Conservation (phyloP, 2,329 filamentous ascomycete genomes). For the Cercospora janseana region DNA sequence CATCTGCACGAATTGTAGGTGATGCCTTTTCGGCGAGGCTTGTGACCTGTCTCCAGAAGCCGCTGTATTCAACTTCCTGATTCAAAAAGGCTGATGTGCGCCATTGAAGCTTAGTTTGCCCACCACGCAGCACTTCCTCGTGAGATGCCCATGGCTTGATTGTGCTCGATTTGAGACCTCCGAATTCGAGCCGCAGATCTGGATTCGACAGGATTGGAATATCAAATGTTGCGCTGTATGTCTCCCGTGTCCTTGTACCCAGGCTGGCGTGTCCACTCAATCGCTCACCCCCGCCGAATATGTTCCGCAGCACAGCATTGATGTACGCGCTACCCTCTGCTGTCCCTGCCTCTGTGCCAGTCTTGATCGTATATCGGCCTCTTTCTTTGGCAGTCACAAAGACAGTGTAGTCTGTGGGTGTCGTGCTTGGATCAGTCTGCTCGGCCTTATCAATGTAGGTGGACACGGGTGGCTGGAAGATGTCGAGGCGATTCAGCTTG, state of each 20-base stretch:
- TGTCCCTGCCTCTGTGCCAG: constrained; percentile 90
- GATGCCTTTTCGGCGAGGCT: constrained; percentile 72
- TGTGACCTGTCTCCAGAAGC: constrained; percentile 85
- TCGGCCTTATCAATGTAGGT: constrained; percentile 78
- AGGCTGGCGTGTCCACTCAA: constrained; percentile 82
- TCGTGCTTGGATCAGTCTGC: constrained; percentile 65
- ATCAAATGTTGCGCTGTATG: constrained; percentile 83
- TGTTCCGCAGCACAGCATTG: constrained; percentile 81
- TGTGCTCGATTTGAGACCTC: constrained; percentile 75
- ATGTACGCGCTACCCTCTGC: constrained; percentile 91
- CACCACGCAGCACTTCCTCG: constrained; percentile 82
- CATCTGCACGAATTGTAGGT: constrained; percentile 76
- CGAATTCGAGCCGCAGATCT: constrained; percentile 72
- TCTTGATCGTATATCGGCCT: constrained; percentile 82
- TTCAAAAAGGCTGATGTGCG: constrained; percentile 57
- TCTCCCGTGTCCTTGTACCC: constrained; percentile 85
- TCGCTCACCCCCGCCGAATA: constrained; percentile 91
- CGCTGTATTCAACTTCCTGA: constrained; percentile 77
- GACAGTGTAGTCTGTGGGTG: constrained; percentile 76
- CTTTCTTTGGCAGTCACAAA: constrained; percentile 76
- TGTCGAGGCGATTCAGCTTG: constrained; percentile 78
- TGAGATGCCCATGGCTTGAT: constrained; percentile 92
- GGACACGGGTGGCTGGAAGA: constrained; percentile 79
- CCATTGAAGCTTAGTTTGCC: constrained; percentile 74
- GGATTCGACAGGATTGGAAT: constrained; percentile 82